Percentiles rank a stretch among this genome's conserved stretches.
Evolutionary conservation across 208 protist species (phyloP).

Genomic region (Vickermania spadyakhi): DNA sequence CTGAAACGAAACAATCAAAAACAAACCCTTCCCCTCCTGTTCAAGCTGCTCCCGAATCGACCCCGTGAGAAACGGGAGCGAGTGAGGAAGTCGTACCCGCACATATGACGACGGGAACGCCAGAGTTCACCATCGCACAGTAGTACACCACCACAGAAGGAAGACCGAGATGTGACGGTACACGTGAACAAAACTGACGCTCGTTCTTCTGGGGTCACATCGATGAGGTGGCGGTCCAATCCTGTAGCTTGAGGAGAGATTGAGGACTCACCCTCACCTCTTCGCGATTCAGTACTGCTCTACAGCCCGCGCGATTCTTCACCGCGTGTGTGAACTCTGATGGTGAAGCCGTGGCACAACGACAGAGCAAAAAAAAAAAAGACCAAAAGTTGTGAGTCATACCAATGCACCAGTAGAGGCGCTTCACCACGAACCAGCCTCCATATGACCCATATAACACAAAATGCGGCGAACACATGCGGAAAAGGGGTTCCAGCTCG

Average conservation of each 20-base stretch:
- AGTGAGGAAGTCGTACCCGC: conserved; percentile 76
- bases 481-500: conserved; percentile 30
- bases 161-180: conserved; percentile 78
- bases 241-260: conserved; percentile 67
- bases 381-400: conserved; percentile 60
- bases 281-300: conserved; percentile 53
- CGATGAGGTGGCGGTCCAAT: conserved; percentile 70
- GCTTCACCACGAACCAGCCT: conserved; percentile 38
- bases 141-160: conserved; percentile 71
- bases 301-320: conserved; percentile 58
- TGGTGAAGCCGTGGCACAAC: conserved; percentile 53
- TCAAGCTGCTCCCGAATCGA: conserved; percentile 37
- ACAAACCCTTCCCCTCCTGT: no score
- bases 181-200: conserved; percentile 68
- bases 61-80: conserved; percentile 41
- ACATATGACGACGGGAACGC: conserved; percentile 80
- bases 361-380: conserved; percentile 55
- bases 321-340: conserved; percentile 56
- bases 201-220: conserved; percentile 74
- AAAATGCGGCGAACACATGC: conserved; percentile 25
- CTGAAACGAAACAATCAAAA: no score
- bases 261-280: conserved; percentile 69
- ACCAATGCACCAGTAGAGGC: conserved; percentile 27
- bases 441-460: conserved; percentile 30
- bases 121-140: conserved; percentile 71